Evolutionary conservation across 768 basidiomycete species (phyloP), one percentile per base, ranked within the genome.

Genomic region (Amanita rimosa): DNA sequence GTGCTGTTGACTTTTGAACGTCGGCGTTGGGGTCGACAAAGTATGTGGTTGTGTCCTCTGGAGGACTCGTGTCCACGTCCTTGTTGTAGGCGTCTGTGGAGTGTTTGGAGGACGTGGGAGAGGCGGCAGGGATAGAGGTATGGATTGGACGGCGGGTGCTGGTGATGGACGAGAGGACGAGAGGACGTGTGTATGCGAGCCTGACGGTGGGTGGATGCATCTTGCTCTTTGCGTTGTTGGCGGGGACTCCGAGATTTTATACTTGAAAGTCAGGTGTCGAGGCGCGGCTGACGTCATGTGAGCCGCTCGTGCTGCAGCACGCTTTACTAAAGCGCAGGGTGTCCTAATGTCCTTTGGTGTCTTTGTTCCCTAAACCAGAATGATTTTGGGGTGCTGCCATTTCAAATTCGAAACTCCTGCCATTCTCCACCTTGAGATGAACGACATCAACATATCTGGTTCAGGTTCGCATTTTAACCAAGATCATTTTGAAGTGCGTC

Each of bases 1-100:
- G 63, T 48, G 78, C 76, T 49, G 75, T 64, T 3, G 78, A 74
- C 31, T 68, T 68, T 56, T 76, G 69, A 0, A 65, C 70, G 43
- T 73, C 69, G 2, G 71, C 70, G 3, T 59, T 52, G 1, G 71
- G 60, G 45, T 77, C 75, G 27, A 78, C 67, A n/a, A 67, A 61
- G 59, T 74, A 69, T 44, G 73, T 61, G 4, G 58, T 65, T n/a
- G 66, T 50, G 43, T 71, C 67, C 1, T 59, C 49, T 1, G 72
- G 67, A 3, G 73, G 69, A 1, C 67, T 66, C 17, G 65, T 59
- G 56, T 78, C 75, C 29, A 66, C 48, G 31, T 78, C 74, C 52
- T 75, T 73, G 39, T 62, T 62, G 60, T 77, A 77, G 9, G 64
- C 64, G 44, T 76, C 75, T 6, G 60, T 51, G 1, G 62, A 63